Evolutionary conservation across 2,329 filamentous ascomycete species (phyloP).

Genomic region (Acephala macrosclerotiorum): DNA sequence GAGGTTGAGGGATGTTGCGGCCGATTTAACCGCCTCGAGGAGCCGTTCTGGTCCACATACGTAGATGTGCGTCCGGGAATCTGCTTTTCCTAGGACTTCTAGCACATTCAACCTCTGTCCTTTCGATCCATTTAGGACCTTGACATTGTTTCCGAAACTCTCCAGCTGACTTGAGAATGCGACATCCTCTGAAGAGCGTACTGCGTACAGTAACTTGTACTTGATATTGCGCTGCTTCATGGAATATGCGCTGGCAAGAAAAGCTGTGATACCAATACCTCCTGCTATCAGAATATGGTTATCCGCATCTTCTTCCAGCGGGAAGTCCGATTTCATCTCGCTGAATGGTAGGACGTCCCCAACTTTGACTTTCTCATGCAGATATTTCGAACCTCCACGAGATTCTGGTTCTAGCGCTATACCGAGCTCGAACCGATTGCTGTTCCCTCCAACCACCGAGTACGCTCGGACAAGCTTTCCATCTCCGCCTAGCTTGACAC

Average conservation of each 20-base stretch:
- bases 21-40: slow-evolving; percentile 56
- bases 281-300: slow-evolving; percentile 68
- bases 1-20: slow-evolving; percentile 51
- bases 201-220: slow-evolving; percentile 63
- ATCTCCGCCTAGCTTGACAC: slow-evolving; percentile 59
- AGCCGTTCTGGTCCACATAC: slow-evolving; percentile 65
- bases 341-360: slow-evolving; percentile 59
- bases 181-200: slow-evolving; percentile 57
- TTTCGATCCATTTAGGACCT: slow-evolving; percentile 58
- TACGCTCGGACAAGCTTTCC: slow-evolving; percentile 61
- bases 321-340: slow-evolving; percentile 57
- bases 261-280: slow-evolving; percentile 71
- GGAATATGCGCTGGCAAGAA: slow-evolving; percentile 56
- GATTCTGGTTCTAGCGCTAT: slow-evolving; percentile 59
- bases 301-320: slow-evolving; percentile 54
- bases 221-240: slow-evolving; percentile 54
- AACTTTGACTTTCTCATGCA: slow-evolving; percentile 56
- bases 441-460: slow-evolving; percentile 53
- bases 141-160: slow-evolving; percentile 50
- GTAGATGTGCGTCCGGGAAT: slow-evolving; percentile 63
- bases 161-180: slow-evolving; percentile 58
- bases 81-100: slow-evolving; percentile 52
- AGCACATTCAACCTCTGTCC: slow-evolving; percentile 59
- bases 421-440: slow-evolving; percentile 57
- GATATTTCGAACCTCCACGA: slow-evolving; percentile 64